A percentile compares a stretch with the other conserved stretches of the same genome.
These are phyloP conservation scores for Sarocladium oryzae DNA, from an alignment of 2,329 filamentous ascomycete species.

Conservation along the genomic window DNA sequence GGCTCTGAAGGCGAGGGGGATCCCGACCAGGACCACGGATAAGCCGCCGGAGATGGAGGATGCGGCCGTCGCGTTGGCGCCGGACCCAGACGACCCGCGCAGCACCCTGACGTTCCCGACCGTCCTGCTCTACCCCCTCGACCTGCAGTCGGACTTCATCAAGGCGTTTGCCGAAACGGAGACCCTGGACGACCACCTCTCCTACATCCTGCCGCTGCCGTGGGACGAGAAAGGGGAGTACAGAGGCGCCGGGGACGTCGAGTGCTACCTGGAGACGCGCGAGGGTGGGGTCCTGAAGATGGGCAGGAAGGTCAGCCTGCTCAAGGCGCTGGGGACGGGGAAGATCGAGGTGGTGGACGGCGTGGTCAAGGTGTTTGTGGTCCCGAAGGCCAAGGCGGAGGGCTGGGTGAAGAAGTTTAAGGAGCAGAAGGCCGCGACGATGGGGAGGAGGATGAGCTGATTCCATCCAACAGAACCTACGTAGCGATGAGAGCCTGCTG, in stretches of 20 bases:
- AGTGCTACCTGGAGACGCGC: slow-evolving; percentile 83
- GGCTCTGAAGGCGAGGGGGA: slow-evolving; percentile 62
- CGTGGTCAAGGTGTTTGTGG: slow-evolving; percentile 72
- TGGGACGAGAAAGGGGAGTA: slow-evolving; percentile 83
- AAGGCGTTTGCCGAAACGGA: slow-evolving; percentile 79
- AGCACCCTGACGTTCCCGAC: slow-evolving; percentile 71
- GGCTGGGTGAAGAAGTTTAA: slow-evolving; percentile 86
- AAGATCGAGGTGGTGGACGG: slow-evolving; percentile 86
- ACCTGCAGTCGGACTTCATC: slow-evolving; percentile 82
- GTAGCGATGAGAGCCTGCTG: not conserved
- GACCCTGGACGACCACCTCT: slow-evolving; percentile 67
- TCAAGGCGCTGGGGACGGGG: slow-evolving; percentile 67
- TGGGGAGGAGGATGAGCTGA: too few relatives aligned
- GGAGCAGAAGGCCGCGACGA: slow-evolving; percentile 55
- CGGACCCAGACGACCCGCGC: slow-evolving; percentile 65
- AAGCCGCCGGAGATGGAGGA: slow-evolving; percentile 85
- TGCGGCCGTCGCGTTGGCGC: slow-evolving; percentile 61
- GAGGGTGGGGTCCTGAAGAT: slow-evolving; percentile 79
- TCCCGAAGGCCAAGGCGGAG: slow-evolving; percentile 63
- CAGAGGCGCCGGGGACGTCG: slow-evolving; percentile 51
- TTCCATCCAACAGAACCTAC: too few relatives aligned
- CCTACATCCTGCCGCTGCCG: slow-evolving; percentile 79
- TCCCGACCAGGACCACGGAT: slow-evolving; percentile 59
- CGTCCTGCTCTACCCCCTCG: slow-evolving; percentile 77
- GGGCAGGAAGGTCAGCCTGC: slow-evolving; percentile 73